phyloP scores from a whole-genome alignment of 257 asterid genomes.

The Coffea canephora region DNA sequence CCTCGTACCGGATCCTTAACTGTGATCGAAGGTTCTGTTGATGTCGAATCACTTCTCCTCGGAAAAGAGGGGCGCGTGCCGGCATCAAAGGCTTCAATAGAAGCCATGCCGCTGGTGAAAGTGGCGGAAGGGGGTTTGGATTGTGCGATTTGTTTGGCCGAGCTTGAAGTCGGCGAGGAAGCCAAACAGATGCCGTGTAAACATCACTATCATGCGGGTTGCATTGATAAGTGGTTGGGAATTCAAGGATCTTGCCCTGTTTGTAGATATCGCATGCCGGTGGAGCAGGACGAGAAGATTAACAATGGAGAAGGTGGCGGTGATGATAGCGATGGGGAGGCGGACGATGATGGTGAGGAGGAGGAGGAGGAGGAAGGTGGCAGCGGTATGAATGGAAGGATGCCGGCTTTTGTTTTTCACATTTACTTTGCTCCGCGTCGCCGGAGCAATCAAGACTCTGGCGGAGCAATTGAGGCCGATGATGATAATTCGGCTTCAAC shows the following conservation, averaged over 20 bases:
- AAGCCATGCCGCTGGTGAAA: constrained; percentile 38
- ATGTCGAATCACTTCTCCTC: constrained; percentile 28
- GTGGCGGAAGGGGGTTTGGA: constrained; percentile 38
- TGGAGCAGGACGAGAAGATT: constrained; percentile 14
- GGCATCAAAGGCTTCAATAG: constrained; percentile 57
- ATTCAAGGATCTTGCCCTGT: constrained; percentile 40
- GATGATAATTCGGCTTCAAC: constrained; percentile 8
- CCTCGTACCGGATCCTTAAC: constrained; percentile 35
- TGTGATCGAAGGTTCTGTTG: constrained; percentile 39
- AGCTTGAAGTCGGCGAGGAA: constrained; percentile 31
- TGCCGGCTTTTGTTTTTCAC: constrained; percentile 26
- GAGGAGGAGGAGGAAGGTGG: constrained; percentile 18
- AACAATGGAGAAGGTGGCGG: neutral
- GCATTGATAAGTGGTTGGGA: constrained; percentile 42
- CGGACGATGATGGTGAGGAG: neutral
- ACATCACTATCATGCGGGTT: constrained; percentile 33
- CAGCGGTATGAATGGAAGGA: constrained; percentile 26
- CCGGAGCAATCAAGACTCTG: constrained; percentile 1
- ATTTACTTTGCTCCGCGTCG: constrained; percentile 25
- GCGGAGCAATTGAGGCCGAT: constrained; percentile 3
- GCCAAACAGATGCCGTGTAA: constrained; percentile 47
- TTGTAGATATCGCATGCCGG: constrained; percentile 37
- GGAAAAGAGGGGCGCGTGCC: constrained; percentile 43
- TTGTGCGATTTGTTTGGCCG: constrained; percentile 58
- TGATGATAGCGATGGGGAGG: neutral